Base-by-base conservation (phyloP, 805 yeast species). In the Zygoascus tannicola region DNA sequence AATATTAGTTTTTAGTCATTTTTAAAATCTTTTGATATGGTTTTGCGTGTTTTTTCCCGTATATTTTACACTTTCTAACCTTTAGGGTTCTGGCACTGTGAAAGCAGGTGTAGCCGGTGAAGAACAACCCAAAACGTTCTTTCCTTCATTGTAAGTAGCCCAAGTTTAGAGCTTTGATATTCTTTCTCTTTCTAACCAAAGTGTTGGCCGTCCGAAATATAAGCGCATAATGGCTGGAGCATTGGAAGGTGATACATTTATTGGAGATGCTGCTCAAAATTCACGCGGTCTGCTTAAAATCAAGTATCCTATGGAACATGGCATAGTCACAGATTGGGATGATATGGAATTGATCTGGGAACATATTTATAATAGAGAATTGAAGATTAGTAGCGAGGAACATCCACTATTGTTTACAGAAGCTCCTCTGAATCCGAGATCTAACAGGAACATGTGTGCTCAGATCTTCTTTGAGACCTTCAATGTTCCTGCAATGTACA, bases 31-130 rank as follows among this genome's bases (percentile, higher is more conserved):
- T 18, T 35, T 18, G 15, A 20, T 16, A 8, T 22, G 10, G 8
- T 4, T 15, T 18, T 26, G n/a, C 15, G 5, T 20, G 14, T 38
- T 22, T 4, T n/a, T n/a, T n/a, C n/a, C n/a, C n/a, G n/a, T n/a
- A n/a, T n/a, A n/a, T n/a, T 33, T 8, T 33, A 8, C 35, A 14
- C 19, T n/a, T 16, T 7, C 35, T 33, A 16, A 33, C 35, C 5
- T 15, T 19, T 21, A 66, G 69, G 96, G 97, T 5, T 81, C 95
- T 2, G 94, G 95, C 1, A 71, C 73, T 32, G 68, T 88, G 44
- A 83, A 86, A 58, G 85, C 94, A 1, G 97, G 97, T 1, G 85
- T 88, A 62, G 94, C 96, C 0, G 96, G 97, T 19, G 94, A 84
- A 52, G 92, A 85, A 40, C 73, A 69, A 51, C 97, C 97, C 2